These are phyloP conservation scores for Ganoderma lucidum DNA, from an alignment of 1,284 basidiomycete species.

Conservation along the genomic window DNA sequence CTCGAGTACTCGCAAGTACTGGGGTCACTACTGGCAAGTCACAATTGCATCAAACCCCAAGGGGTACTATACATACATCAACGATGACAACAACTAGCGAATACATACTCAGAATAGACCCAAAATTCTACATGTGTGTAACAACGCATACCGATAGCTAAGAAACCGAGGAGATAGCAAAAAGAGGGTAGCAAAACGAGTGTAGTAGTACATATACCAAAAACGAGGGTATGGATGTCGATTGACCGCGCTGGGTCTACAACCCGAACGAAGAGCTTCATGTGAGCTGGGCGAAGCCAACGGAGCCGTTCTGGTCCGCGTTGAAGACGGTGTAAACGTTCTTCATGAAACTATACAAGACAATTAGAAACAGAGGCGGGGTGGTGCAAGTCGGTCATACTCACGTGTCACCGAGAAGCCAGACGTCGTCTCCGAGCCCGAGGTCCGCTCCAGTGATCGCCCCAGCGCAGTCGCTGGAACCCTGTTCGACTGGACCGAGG, in stretches of 20 bases:
- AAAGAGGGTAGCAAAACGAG: neutral
- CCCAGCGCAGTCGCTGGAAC: slow-evolving; percentile 35
- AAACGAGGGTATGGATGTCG: neutral
- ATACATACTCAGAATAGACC: neutral
- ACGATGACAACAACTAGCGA: neutral
- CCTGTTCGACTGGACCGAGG: slow-evolving; percentile 30
- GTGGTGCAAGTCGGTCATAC: neutral
- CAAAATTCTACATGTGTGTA: neutral
- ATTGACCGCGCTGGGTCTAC: too few relatives aligned
- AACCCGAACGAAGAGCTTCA: neutral
- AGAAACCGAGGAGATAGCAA: neutral
- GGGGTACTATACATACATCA: neutral
- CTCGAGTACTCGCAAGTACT: too few relatives aligned
- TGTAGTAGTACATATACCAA: neutral
- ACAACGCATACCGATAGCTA: neutral
- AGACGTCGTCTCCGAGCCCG: slow-evolving; percentile 33
- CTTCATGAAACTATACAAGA: slow-evolving; percentile 33
- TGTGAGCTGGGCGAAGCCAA: slow-evolving; percentile 35
- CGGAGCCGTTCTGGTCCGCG: slow-evolving; percentile 27
- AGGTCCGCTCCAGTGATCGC: slow-evolving; percentile 22
- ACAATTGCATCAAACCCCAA: neutral
- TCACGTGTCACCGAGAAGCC: slow-evolving; percentile 42
- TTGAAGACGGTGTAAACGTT: slow-evolving; percentile 39
- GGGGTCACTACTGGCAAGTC: too few relatives aligned
- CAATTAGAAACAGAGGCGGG: neutral